A percentile compares a stretch with the other conserved stretches of the same genome.
Evolutionary conservation across 805 yeast species (phyloP).

Genomic region (Debaryomyces hansenii): DNA sequence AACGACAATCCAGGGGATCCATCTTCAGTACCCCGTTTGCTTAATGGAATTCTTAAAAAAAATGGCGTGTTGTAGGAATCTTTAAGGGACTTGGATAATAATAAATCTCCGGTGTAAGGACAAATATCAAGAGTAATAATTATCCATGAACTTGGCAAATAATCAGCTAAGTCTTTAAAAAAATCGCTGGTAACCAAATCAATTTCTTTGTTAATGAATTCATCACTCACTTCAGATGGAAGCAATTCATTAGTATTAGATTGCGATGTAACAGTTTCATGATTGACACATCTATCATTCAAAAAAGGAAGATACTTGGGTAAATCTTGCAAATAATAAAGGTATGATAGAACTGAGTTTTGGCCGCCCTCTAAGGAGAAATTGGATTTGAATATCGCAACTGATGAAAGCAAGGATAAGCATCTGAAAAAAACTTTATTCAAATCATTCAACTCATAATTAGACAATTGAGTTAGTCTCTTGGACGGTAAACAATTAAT

Average conservation of each 20-base stretch:
- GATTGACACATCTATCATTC: constrained; percentile 18
- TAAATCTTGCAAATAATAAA: constrained; percentile 21
- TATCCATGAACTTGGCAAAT: constrained; percentile 45
- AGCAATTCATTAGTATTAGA: constrained; percentile 7
- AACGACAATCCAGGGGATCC: constrained; percentile 27
- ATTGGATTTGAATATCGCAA: constrained; percentile 16
- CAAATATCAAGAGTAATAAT: constrained; percentile 64
- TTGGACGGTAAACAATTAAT: constrained; percentile 1
- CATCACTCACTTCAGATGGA: constrained; percentile 8
- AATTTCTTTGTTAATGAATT: constrained; percentile 3
- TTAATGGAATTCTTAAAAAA: constrained; percentile 52
- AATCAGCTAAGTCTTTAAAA: constrained; percentile 6
- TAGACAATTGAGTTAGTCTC: constrained; percentile 7
- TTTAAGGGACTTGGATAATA: constrained; percentile 46
- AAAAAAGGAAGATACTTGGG: constrained; percentile 17
- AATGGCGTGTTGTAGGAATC: constrained; percentile 34
- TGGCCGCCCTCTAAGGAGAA: constrained; percentile 4
- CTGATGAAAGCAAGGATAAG: constrained; percentile 17
- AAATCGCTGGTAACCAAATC: constrained; percentile 4
- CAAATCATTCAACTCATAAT: constrained; percentile 16
- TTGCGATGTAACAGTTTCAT: not conserved
- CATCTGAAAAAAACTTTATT: constrained; percentile 15
- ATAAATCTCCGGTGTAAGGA: constrained; percentile 54
- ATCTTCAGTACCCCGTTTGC: constrained; percentile 45
- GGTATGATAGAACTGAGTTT: constrained; percentile 8